Base-by-base conservation (phyloP, 139 green algal genomes). In the Auxenochlorella pyrenoidosa region DNA sequence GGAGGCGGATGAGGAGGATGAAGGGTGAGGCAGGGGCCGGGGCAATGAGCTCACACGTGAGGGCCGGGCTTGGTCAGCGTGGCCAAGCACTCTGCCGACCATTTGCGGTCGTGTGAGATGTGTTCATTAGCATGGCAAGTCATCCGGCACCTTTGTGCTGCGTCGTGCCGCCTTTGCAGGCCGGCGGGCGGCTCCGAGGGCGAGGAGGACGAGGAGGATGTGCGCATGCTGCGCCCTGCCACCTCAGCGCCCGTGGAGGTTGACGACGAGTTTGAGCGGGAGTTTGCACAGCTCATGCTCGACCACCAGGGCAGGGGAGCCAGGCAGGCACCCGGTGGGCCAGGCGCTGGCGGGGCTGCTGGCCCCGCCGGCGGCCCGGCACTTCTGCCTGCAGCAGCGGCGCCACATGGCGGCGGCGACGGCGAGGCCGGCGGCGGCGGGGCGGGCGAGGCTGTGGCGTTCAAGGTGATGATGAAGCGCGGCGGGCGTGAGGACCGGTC, bases 211-310 rank as follows among this genome's bases (percentile, higher is more conserved):
- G 91, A 91, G 22, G 82, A 82, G 43, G 92, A 93, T 32, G 88
- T 86, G 43, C 85, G 88, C 44, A 88, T 89, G 75, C 54, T 91
- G 63, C 43, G 85, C 26, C 73, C 75, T 32, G 85, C 81, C 72
- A n/a, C 24, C n/a, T 51, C 78, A 24, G 38, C 54, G 4, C 12
- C 60, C 16, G 51, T 71, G 43, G 89, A 91, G 60, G 89, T 89
- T 18, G 94, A 97, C 68, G 91, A 93, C 36, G 94, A 96, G 13
- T 97, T 97, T 89, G 94, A 97, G 86, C 89, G 91, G 5, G 94
- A 97, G 81, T 93, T 95, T 34, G 79, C 85, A 2, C 82, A 83
- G 30, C 84, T 96, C 18, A 90, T 96, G 90, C 65, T 86, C 43
- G 90, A 93, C 30, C 51, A 51, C 65, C 65, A 85, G 66, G 75